Evolutionary conservation across 768 basidiomycete species (phyloP), one percentile per base, ranked within the genome.

Genomic region (Termitomyces sp.): DNA sequence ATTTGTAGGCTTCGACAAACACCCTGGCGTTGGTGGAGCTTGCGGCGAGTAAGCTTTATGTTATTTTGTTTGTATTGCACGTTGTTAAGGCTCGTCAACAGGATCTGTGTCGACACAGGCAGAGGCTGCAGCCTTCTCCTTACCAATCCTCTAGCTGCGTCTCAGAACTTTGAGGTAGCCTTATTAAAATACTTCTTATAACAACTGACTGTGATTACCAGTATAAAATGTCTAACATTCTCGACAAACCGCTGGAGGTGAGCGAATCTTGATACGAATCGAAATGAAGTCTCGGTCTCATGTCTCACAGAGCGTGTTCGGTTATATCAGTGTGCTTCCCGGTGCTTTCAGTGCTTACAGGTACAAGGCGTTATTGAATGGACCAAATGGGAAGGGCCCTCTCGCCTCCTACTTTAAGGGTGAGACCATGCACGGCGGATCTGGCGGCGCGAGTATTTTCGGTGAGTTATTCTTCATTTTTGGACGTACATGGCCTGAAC

Each of bases 171-270:
- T 62, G 93, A 95, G 80, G 86, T 85, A 65, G 62, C 51, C 40
- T 32, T 22, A 37, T 14, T n/a, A 10, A 30, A 20, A 33, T 4
- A 47, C 14, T 33, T 16, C 16, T 40, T 6, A 12, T 46, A 33
- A 32, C 36, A 16, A 58, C 56, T 61, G 22, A 56, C 30, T 26
- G 24, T 14, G 62, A 43, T 55, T 44, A 50, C 42, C 58, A 88
- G 85, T 95, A 96, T 77, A 96, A 96, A 77, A 93, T 92, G 88
- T 93, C 93, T 26, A 95, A 97, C 67, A 91, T 96, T 62, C 84
- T 98, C 36, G 95, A 98, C 71, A 98, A 98, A 71, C 95, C 95
- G 0, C 82, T 95, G 52, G 95, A 98, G 84, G 79, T 92, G 68
- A 51, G 81, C 70, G 37, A 36, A 36, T 18, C 36, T 54, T 27